A percentile compares a stretch with the other conserved stretches of the same genome.
Evolutionary conservation across 2,329 filamentous ascomycete genomes (phyloP).

Genomic region (Penicillium verrucosum): DNA sequence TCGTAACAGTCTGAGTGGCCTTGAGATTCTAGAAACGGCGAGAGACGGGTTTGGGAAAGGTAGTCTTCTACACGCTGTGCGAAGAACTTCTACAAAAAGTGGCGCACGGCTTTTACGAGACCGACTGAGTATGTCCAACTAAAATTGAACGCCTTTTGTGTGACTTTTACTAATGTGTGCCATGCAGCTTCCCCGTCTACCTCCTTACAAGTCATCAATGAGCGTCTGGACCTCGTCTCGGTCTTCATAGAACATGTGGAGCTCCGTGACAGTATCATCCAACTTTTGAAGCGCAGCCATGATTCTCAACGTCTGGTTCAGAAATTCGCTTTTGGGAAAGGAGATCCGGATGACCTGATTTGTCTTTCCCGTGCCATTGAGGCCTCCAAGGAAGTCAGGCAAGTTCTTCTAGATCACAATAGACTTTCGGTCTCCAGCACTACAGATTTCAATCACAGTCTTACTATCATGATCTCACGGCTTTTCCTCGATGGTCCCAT

Average conservation of each 20-base stretch:
- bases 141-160: background rate
- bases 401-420: slow-evolving; percentile 28
- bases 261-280: slow-evolving; percentile 66
- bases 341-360: slow-evolving; percentile 87
- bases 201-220: slow-evolving; percentile 73
- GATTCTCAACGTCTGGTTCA: slow-evolving; percentile 89
- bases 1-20: slow-evolving; percentile 80
- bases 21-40: slow-evolving; percentile 86
- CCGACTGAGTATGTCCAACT: slow-evolving; percentile 63
- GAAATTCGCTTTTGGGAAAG: slow-evolving; percentile 87
- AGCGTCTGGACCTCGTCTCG: slow-evolving; percentile 76
- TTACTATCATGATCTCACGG: slow-evolving; percentile 32
- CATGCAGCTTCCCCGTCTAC: slow-evolving; percentile 72
- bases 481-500: slow-evolving; percentile 59
- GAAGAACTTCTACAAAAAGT: slow-evolving; percentile 86
- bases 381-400: slow-evolving; percentile 64
- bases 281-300: slow-evolving; percentile 69
- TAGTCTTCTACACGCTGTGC: slow-evolving; percentile 84
- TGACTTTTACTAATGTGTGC: slow-evolving; percentile 12
- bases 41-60: slow-evolving; percentile 75
- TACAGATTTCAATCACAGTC: slow-evolving; percentile 19
- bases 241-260: slow-evolving; percentile 65
- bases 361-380: slow-evolving; percentile 76
- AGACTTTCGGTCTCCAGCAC: background rate
- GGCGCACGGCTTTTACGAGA: slow-evolving; percentile 79